Base-by-base conservation (phyloP, 139 green algal species). In the Nannochloris sp. region DNA sequence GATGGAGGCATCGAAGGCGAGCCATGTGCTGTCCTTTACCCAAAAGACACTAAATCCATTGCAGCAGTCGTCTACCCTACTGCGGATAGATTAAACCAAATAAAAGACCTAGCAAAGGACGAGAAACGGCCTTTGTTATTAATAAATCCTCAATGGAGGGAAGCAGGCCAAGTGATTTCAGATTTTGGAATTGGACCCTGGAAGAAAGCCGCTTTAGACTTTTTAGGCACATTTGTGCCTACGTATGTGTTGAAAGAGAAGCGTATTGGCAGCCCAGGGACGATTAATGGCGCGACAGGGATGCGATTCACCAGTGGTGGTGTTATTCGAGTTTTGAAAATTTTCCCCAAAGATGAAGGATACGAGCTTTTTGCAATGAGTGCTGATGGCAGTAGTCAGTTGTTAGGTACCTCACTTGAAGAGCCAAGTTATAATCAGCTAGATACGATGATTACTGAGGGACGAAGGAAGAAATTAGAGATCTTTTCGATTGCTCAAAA, bases 101-200 rank as follows among this genome's bases (percentile, higher is more conserved):
- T 81, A 27, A 29, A 60, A 34, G 61, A 13, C 7, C 64, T 78
- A 1, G 74, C 70, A 13, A 72, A 74, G 37, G 29, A 65, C n/a
- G 61, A 32, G n/a, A 31, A 42, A 1, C 64, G 71, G 24, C 55
- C 61, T 14, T 58, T 82, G 73, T 62, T 82, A 4, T 66, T 82
- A 32, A 64, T 82, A 23, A 82, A 81, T 39, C 75, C 75, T 0
- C 73, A 79, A 54, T 81, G 73, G 73, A 45, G 54, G 14, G 57
- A 67, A 7, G 57, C 58, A 29, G 70, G 64, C n/a, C 60, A 77
- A 37, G 54, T 84, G 3, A 56, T 84, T 3, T 69, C 44, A 13
- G 77, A 84, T 44, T 81, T 84, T 63, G 77, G 77, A 33, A 70
- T 85, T 32, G 79, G 79, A 23, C 79, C 79, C 54, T 85, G 79